phyloP scores from a whole-genome alignment of 2,329 filamentous ascomycete genomes.

The Trichoderma semiorbis region DNA sequence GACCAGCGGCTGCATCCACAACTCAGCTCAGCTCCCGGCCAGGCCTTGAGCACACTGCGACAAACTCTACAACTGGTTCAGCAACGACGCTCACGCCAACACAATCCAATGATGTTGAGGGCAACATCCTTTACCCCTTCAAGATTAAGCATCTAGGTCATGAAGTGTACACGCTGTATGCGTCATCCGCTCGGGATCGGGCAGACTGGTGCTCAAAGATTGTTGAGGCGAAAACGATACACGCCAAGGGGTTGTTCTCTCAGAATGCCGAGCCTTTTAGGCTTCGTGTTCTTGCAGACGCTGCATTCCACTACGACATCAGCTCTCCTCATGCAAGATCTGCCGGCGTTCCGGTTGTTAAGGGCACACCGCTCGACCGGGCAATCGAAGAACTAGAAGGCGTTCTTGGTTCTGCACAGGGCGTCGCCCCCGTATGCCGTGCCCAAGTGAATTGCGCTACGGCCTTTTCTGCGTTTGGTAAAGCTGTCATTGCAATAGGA shows the following conservation, averaged over 20 bases:
- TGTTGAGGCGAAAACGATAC: constrained; percentile 88
- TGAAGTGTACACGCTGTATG: constrained; percentile 88
- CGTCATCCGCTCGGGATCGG: constrained; percentile 68
- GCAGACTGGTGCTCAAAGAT: constrained; percentile 92
- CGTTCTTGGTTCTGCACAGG: constrained; percentile 65
- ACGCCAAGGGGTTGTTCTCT: constrained; percentile 81
- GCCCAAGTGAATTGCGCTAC: constrained; percentile 91
- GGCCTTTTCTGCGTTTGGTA: constrained; percentile 79
- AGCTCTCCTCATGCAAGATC: constrained; percentile 57
- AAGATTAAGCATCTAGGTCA: constrained; percentile 92
- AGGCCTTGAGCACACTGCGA: constrained; percentile 64
- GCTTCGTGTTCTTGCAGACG: constrained; percentile 85
- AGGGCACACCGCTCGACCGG: constrained; percentile 85
- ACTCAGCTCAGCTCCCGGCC: constrained; percentile 57
- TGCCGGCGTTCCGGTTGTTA: constrained; percentile 74
- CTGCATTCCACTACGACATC: constrained; percentile 78
- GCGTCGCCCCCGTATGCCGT: constrained; percentile 75
- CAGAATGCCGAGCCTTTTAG: constrained; percentile 97
- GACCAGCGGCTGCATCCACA: constrained; percentile 57
- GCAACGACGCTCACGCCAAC: constrained; percentile 38
- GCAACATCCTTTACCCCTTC: constrained; percentile 89
- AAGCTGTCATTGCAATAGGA: constrained; percentile 85
- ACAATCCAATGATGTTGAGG: constrained; percentile 65
- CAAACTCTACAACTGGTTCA: constrained; percentile 62
- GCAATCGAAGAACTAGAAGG: constrained; percentile 86